Conservation (phyloP, 2,329 filamentous ascomycete species). For the Coniochaeta ligniaria region DNA sequence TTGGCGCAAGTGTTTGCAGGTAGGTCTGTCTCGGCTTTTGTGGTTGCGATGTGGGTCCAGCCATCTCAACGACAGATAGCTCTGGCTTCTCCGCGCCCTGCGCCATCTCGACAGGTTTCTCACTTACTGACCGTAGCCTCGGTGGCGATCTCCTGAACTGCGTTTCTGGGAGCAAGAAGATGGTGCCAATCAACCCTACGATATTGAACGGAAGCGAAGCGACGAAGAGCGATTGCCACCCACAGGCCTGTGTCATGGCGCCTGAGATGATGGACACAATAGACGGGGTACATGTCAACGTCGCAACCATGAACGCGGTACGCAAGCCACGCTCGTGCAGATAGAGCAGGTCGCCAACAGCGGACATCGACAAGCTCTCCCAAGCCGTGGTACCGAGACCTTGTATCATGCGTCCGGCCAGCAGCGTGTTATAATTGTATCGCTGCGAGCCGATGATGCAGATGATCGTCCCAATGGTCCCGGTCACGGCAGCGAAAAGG, state of each 20-base stretch:
- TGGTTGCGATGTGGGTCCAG: background rate
- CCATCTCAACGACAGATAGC: conserved; percentile 1
- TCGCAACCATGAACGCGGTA: conserved; percentile 21
- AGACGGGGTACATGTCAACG: conserved; percentile 19
- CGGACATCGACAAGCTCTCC: conserved; percentile 22
- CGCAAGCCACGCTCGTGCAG: conserved; percentile 21
- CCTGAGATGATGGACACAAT: conserved; percentile 21
- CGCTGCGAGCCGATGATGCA: conserved; percentile 19
- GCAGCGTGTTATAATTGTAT: conserved; percentile 19
- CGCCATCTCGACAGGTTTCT: background rate
- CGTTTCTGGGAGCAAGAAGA: conserved; percentile 21
- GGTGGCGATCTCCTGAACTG: conserved; percentile 10
- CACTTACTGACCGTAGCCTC: background rate
- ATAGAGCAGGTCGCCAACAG: conserved; percentile 25
- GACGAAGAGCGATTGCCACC: conserved; percentile 20
- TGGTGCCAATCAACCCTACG: conserved; percentile 13
- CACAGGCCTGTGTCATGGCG: conserved; percentile 17
- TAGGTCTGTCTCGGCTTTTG: conserved; percentile 3
- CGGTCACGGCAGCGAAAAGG: conserved; percentile 19
- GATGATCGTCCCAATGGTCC: conserved; percentile 17
- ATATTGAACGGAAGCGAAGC: conserved; percentile 20
- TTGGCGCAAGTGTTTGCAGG: conserved; percentile 2
- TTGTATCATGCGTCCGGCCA: conserved; percentile 23
- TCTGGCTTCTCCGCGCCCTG: background rate
- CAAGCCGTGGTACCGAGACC: conserved; percentile 23